Base-by-base conservation (phyloP, 768 basidiomycete species). In the Pleurotus cornucopiae region DNA sequence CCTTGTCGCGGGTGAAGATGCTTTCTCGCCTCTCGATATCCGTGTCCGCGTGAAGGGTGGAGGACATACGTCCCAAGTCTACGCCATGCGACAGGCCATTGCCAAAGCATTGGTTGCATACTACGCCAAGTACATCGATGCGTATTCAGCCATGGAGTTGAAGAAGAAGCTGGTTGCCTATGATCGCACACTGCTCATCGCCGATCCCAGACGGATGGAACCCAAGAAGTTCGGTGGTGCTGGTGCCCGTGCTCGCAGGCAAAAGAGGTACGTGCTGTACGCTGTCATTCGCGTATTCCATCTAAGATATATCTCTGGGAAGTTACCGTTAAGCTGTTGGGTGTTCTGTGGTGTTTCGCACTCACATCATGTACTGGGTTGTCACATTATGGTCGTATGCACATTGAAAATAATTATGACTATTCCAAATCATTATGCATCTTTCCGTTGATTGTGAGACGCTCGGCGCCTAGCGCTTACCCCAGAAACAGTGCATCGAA, bases 221-320 rank as follows among this genome's bases (percentile, higher is more conserved):
- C 96, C 96, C 66, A 98, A 98, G 87, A 97, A 96, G 78, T 98
- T 98, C 72, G 96, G 95, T 83, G 95, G 95, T 81, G 82, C 80
- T 72, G 95, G 95, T 86, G 95, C 95, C 63, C 92, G 95, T 83
- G 94, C 94, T 58, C 91, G 94, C 79, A 88, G 94, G 76, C 95
- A 97, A 81, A 97, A 96, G 83, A 91, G 88, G 92, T 94, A 61
- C 59, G 82, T 66, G 23, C 20, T 66, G 30, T 21, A 18, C 11
- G 57, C 41, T 38, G 44, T 44, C 39, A n/a, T n/a, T 45, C 14
- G 46, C 30, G 2, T 43, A 18, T 51, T 9, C 16, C 46, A 13
- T 26, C 20, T 55, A 7, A 54, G 64, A 23, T 39, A 64, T 63
- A 18, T 46, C 44, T 20, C 34, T 40, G 18, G 56, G 40, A 74